A percentile compares a stretch with the other conserved stretches of the same genome.
These are phyloP conservation scores for Amanita exitialis DNA, from an alignment of 768 basidiomycete genomes.

Conservation along the genomic window DNA sequence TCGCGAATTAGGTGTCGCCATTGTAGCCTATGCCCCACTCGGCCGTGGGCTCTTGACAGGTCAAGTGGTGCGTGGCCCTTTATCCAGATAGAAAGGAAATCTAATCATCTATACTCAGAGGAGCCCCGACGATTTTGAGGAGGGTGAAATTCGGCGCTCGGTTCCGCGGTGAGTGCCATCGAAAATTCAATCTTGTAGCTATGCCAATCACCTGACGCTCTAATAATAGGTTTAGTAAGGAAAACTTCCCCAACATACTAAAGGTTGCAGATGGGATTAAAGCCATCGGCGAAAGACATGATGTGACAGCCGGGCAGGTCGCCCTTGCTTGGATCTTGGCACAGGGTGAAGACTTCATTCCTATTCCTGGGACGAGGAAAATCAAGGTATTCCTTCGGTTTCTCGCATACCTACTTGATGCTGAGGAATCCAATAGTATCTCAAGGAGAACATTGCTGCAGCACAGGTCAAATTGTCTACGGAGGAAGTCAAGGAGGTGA, in stretches of 20 bases:
- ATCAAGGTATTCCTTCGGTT: slow-evolving; percentile 18
- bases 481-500: slow-evolving; percentile 26
- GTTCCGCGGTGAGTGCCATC: slow-evolving; percentile 19
- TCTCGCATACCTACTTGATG: neutral
- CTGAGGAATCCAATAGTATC: neutral
- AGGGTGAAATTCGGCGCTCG: slow-evolving; percentile 11
- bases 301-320: slow-evolving; percentile 35
- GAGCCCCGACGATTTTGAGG: slow-evolving; percentile 25
- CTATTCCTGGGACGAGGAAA: slow-evolving; percentile 37
- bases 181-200: too few species aligned
- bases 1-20: slow-evolving; percentile 30
- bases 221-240: slow-evolving; percentile 20
- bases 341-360: slow-evolving; percentile 35
- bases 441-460: slow-evolving; percentile 29
- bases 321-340: slow-evolving; percentile 41
- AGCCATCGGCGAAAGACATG: slow-evolving; percentile 25
- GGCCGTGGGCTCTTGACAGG: slow-evolving; percentile 42
- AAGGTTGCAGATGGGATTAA: slow-evolving; percentile 29
- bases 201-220: too few species aligned
- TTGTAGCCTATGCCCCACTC: slow-evolving; percentile 42
- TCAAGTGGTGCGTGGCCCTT: slow-evolving; percentile 18
- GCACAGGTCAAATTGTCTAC: slow-evolving; percentile 21
- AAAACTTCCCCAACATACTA: slow-evolving; percentile 39
- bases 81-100: neutral
- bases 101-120: slow-evolving; percentile 12